These are phyloP conservation scores for Phytopythium aichiense DNA, from an alignment of 352 stramenopile genomes.

Conservation along the genomic window DNA sequence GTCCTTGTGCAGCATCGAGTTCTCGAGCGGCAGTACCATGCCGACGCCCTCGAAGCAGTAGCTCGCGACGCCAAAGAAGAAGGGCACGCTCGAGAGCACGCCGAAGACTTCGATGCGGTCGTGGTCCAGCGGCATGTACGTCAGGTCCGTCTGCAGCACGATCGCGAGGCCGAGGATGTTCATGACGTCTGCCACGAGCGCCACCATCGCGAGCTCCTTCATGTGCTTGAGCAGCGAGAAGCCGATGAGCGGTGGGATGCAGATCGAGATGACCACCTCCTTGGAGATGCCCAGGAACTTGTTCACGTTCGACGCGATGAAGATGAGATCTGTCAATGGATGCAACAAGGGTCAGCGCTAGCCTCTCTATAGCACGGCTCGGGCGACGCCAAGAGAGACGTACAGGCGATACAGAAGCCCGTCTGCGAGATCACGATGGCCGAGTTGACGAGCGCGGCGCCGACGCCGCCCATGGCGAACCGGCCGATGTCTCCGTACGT, in stretches of 20 bases:
- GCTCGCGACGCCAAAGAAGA: conserved; percentile 87
- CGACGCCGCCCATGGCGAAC: conserved; percentile 61
- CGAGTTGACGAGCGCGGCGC: conserved; percentile 75
- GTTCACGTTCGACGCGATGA: conserved; percentile 87
- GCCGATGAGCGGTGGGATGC: conserved; percentile 55
- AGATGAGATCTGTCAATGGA: conserved; percentile 75
- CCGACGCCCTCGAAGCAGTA: conserved; percentile 91
- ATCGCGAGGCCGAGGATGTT: conserved; percentile 83
- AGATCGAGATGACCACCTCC: conserved; percentile 47
- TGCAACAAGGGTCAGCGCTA: conserved; percentile 4
- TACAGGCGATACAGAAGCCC: conserved; percentile 88
- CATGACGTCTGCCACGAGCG: conserved; percentile 85
- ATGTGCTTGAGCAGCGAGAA: conserved; percentile 88
- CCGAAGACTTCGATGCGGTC: conserved; percentile 54
- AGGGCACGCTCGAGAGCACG: conserved; percentile 62
- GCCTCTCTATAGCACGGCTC: no score
- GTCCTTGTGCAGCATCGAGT: conserved; percentile 71
- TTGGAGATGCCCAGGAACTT: conserved; percentile 64
- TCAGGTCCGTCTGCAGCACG: conserved; percentile 81
- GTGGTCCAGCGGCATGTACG: conserved; percentile 53
- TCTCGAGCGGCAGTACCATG: conserved; percentile 87
- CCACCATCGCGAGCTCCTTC: conserved; percentile 83
- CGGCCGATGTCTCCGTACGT: conserved; percentile 88
- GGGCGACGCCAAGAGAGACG: conserved; percentile 2
- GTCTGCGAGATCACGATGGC: conserved; percentile 86